phyloP scores from a whole-genome alignment of 2,329 filamentous ascomycete genomes.

The Corniculantispora saksenae region DNA sequence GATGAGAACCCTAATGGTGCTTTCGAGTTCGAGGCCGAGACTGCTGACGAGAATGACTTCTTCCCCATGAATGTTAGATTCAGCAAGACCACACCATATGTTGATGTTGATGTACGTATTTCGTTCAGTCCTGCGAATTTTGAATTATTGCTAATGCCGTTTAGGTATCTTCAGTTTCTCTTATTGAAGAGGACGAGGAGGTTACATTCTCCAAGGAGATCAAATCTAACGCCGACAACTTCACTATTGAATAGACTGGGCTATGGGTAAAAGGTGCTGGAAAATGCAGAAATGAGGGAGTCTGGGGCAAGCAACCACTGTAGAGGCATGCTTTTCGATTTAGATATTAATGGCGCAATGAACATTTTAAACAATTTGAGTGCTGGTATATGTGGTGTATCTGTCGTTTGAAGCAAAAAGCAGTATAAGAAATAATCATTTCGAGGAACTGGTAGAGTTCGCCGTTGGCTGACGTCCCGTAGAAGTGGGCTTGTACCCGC shows the following conservation, averaged over 20 bases:
- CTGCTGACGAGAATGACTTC: slow-evolving; percentile 87
- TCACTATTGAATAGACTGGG: slow-evolving; percentile 67
- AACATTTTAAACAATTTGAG: slow-evolving; percentile 4
- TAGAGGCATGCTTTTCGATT: slow-evolving; percentile 18
- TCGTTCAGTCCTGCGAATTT: background rate
- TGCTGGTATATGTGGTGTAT: background rate
- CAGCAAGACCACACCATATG: slow-evolving; percentile 79
- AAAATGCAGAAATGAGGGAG: slow-evolving; percentile 11
- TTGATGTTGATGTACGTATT: slow-evolving; percentile 86
- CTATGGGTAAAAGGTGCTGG: background rate
- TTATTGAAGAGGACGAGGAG: slow-evolving; percentile 75
- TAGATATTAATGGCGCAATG: slow-evolving; percentile 24
- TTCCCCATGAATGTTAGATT: slow-evolving; percentile 97
- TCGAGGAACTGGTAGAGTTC: background rate
- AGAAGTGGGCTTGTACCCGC: background rate
- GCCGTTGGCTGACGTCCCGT: background rate
- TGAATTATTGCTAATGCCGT: slow-evolving; percentile 27
- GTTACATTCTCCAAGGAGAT: slow-evolving; percentile 82
- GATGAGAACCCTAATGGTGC: slow-evolving; percentile 79
- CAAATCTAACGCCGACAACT: slow-evolving; percentile 74
- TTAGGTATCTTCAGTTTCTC: slow-evolving; percentile 65
- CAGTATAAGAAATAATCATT: too few species aligned
- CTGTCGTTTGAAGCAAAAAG: background rate
- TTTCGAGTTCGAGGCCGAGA: slow-evolving; percentile 93
- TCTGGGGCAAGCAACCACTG: slow-evolving; percentile 3